Percentiles rank a stretch among this genome's conserved stretches.
Conservation (phyloP, 2,329 filamentous ascomycete genomes). For the Colletotrichum kahawae region DNA sequence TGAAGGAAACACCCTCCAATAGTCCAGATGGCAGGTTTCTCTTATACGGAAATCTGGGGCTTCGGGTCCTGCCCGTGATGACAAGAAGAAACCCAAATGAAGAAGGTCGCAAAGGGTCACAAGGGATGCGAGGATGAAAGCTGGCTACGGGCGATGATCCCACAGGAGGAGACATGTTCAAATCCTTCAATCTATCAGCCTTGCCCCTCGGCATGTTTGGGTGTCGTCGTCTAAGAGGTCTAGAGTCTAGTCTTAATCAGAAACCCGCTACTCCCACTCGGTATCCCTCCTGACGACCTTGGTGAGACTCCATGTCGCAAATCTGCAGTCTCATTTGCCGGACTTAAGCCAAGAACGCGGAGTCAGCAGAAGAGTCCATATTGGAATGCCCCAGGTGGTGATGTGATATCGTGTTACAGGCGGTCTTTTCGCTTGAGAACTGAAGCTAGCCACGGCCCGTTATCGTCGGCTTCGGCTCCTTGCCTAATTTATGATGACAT, state of each 20-base stretch:
- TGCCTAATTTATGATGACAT: neutral
- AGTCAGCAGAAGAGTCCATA: neutral
- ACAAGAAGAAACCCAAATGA: neutral
- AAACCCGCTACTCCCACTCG: constrained; percentile 12
- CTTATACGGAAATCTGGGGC: neutral
- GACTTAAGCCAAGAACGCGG: neutral
- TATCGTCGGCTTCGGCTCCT: neutral
- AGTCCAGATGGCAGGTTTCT: neutral
- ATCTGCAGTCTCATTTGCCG: neutral
- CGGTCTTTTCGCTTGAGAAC: neutral
- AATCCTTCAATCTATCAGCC: neutral
- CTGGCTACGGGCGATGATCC: neutral
- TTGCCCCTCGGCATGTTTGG: neutral
- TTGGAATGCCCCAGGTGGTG: neutral
- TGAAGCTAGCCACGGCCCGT: neutral
- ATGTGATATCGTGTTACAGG: neutral
- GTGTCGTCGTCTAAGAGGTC: neutral
- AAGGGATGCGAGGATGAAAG: neutral
- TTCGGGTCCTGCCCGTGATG: neutral
- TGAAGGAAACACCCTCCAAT: neutral
- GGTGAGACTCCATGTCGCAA: neutral
- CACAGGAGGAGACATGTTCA: neutral
- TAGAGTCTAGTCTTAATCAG: neutral
- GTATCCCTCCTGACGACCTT: neutral
- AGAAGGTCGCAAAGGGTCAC: neutral